Percentiles rank a stretch among this genome's conserved stretches.
These are phyloP conservation scores for Xylariales sp. DNA, from an alignment of 2,329 filamentous ascomycete species.

Conservation along the genomic window DNA sequence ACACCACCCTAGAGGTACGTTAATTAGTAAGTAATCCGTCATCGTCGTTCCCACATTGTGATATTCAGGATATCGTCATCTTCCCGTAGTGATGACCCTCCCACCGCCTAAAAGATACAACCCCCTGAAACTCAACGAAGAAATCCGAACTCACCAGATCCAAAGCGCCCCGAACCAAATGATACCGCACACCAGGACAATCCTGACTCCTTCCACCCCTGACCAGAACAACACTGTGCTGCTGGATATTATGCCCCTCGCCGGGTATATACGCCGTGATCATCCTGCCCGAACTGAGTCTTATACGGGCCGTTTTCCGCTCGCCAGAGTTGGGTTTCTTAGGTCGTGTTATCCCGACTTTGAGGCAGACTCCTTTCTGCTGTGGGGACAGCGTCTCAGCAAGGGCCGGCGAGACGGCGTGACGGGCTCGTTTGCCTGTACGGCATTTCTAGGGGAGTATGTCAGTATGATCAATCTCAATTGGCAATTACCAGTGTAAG, in stretches of 20 bases:
- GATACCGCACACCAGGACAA: constrained; percentile 97
- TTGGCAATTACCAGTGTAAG: no score
- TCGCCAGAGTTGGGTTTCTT: constrained; percentile 99
- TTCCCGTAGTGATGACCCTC: constrained; percentile 2
- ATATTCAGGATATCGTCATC: not conserved
- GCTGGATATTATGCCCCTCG: constrained; percentile 97
- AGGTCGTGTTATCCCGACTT: constrained; percentile 87
- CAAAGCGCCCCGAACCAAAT: constrained; percentile 83
- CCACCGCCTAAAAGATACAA: not conserved
- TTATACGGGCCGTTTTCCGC: constrained; percentile 88
- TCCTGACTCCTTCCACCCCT: constrained; percentile 89
- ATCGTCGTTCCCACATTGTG: not conserved
- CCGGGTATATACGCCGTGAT: constrained; percentile 94
- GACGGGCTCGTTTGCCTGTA: constrained; percentile 72
- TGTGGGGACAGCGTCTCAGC: constrained; percentile 63
- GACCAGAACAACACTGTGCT: constrained; percentile 97
- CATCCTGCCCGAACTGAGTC: constrained; percentile 79
- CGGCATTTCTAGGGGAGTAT: constrained; percentile 59
- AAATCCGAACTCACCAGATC: constrained; percentile 68
- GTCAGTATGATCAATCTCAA: no score
- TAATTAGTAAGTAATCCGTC: constrained; percentile 19
- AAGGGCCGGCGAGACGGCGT: constrained; percentile 83
- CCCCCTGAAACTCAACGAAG: constrained; percentile 1
- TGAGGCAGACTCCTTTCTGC: constrained; percentile 93
- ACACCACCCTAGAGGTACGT: constrained; percentile 70